A percentile compares a stretch with the other conserved stretches of the same genome.
These are phyloP conservation scores for Massariosphaeria phaeospora DNA, from an alignment of 495 filamentous ascomycete genomes.

Conservation along the genomic window DNA sequence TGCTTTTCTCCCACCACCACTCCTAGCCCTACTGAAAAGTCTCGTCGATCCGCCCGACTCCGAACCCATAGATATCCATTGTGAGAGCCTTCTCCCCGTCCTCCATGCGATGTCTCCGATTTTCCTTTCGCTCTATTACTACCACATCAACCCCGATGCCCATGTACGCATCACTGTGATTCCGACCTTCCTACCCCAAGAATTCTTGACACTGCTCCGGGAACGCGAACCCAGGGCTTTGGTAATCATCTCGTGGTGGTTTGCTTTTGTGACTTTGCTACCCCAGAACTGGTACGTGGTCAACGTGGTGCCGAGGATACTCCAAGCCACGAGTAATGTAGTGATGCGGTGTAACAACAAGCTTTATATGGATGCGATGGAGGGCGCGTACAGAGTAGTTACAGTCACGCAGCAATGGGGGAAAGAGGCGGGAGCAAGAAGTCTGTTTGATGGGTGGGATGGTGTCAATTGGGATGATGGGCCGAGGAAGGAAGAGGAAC, in stretches of 20 bases:
- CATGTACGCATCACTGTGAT: slow-evolving; percentile 19
- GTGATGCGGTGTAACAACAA: slow-evolving; percentile 9
- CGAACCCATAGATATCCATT: slow-evolving; percentile 9
- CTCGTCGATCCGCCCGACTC: slow-evolving; percentile 8
- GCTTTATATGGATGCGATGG: slow-evolving; percentile 22
- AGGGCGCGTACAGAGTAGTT: slow-evolving; percentile 17
- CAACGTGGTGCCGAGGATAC: background rate
- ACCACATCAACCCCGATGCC: slow-evolving; percentile 13
- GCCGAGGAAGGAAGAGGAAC: background rate
- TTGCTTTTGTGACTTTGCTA: slow-evolving; percentile 14
- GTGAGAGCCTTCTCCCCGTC: slow-evolving; percentile 10
- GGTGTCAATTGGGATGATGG: slow-evolving; percentile 18
- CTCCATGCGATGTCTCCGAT: slow-evolving; percentile 22
- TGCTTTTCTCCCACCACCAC: slow-evolving; percentile 25
- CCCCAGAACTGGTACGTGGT: slow-evolving; percentile 15
- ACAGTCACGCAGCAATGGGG: slow-evolving; percentile 8
- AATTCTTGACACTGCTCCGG: slow-evolving; percentile 8
- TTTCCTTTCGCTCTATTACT: slow-evolving; percentile 27
- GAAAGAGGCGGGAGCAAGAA: slow-evolving; percentile 13
- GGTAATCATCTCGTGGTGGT: slow-evolving; percentile 21
- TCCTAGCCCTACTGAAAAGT: slow-evolving; percentile 9
- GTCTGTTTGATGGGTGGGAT: slow-evolving; percentile 18
- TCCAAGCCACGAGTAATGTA: slow-evolving; percentile 18
- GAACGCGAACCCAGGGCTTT: slow-evolving; percentile 14
- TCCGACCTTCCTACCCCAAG: slow-evolving; percentile 22